Conservation (phyloP, 2,329 filamentous ascomycete species). For the Aspergillus puulaauensis region DNA sequence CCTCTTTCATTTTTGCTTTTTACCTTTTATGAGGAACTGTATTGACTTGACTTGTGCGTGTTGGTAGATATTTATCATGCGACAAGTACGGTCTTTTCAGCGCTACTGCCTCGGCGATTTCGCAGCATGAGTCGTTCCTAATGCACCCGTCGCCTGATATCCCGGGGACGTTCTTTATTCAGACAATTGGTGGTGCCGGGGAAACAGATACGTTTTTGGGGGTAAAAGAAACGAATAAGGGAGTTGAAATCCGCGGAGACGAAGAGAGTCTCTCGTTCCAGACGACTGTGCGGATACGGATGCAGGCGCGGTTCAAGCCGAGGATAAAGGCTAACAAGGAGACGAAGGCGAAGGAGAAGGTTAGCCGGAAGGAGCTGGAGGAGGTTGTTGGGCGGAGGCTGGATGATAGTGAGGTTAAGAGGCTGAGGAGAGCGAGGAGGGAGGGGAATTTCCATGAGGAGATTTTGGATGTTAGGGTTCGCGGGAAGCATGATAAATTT, state of each 20-base stretch:
- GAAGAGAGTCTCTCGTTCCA: slow-evolving; percentile 65
- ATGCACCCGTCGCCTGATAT: slow-evolving; percentile 63
- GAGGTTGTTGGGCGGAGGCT: slow-evolving; percentile 72
- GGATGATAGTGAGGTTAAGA: slow-evolving; percentile 82
- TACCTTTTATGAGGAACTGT: not conserved
- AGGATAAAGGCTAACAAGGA: slow-evolving; percentile 75
- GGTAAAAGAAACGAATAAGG: slow-evolving; percentile 52
- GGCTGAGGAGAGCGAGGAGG: slow-evolving; percentile 75
- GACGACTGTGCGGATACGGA: slow-evolving; percentile 76
- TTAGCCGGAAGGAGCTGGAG: slow-evolving; percentile 82
- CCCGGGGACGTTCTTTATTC: slow-evolving; percentile 70
- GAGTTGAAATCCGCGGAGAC: slow-evolving; percentile 73
- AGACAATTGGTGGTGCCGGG: slow-evolving; percentile 51
- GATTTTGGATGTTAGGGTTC: slow-evolving; percentile 19
- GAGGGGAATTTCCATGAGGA: slow-evolving; percentile 57
- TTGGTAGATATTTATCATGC: slow-evolving; percentile 74
- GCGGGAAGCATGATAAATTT: slow-evolving; percentile 22
- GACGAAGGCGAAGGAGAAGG: slow-evolving; percentile 79
- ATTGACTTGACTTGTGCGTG: not conserved
- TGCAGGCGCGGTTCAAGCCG: slow-evolving; percentile 95
- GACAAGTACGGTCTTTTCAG: slow-evolving; percentile 78
- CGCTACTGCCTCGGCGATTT: slow-evolving; percentile 77
- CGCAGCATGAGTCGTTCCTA: slow-evolving; percentile 77
- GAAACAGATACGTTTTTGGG: slow-evolving; percentile 69
- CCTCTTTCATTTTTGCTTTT: not conserved